phyloP scores from a whole-genome alignment of 805 yeast species.

The Scheffersomyces amazonensis region DNA sequence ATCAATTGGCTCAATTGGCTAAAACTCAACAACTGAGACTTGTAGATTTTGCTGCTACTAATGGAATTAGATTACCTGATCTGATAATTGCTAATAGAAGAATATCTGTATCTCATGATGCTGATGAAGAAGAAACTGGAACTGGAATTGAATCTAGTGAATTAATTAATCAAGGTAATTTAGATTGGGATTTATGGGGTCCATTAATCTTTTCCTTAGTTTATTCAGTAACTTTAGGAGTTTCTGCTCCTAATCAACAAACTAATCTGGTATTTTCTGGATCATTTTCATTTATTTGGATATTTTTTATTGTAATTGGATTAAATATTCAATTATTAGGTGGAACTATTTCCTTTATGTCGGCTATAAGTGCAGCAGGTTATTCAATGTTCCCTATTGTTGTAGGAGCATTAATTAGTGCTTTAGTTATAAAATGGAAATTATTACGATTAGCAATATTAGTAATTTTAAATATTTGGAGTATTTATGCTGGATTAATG shows the following conservation, averaged over 20 bases:
- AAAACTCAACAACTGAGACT: slow-evolving; percentile 29
- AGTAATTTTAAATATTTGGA: slow-evolving; percentile 53
- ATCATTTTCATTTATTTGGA: slow-evolving; percentile 62
- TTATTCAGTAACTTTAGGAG: slow-evolving; percentile 52
- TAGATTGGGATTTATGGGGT: slow-evolving; percentile 72
- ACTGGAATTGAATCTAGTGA: slow-evolving; percentile 20
- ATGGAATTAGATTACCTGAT: slow-evolving; percentile 34
- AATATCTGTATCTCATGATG: slow-evolving; percentile 21
- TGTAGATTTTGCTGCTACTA: slow-evolving; percentile 30
- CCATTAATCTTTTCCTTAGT: slow-evolving; percentile 61
- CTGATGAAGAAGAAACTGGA: slow-evolving; percentile 24
- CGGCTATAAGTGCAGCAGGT: slow-evolving; percentile 68
- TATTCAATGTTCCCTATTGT: slow-evolving; percentile 68
- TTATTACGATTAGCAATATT: slow-evolving; percentile 48
- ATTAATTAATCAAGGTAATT: slow-evolving; percentile 14
- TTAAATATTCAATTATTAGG: slow-evolving; percentile 63
- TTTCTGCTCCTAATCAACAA: slow-evolving; percentile 41
- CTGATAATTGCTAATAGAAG: slow-evolving; percentile 27
- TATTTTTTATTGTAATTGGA: slow-evolving; percentile 58
- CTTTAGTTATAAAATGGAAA: slow-evolving; percentile 44
- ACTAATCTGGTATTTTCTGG: slow-evolving; percentile 60
- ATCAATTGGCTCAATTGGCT: slow-evolving; percentile 36
- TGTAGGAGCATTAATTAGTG: slow-evolving; percentile 47
- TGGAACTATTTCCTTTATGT: slow-evolving; percentile 61
- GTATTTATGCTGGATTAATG: slow-evolving; percentile 59